Percentiles rank a stretch among this genome's conserved stretches.
Evolutionary conservation across 257 asterid species (phyloP).

Genomic region (Ocimum tenuiflorum): DNA sequence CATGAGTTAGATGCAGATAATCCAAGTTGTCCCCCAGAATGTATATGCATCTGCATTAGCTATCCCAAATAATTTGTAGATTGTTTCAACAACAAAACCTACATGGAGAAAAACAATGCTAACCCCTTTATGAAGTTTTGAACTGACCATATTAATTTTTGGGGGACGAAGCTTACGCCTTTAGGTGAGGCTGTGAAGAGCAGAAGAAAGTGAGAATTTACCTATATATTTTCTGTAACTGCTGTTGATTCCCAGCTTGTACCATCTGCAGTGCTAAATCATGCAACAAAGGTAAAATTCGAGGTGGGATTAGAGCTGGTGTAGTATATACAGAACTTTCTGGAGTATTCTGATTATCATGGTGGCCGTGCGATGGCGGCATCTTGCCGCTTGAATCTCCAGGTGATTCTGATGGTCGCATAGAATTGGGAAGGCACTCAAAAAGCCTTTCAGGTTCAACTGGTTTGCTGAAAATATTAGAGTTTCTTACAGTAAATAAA

Average conservation of each 20-base stretch:
- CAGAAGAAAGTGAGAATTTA: no score
- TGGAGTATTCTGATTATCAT: conserved; percentile 46
- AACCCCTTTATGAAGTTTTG: not conserved
- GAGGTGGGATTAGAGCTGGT: conserved; percentile 88
- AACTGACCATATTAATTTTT: not conserved
- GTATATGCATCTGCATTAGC: not conserved
- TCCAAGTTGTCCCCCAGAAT: not conserved
- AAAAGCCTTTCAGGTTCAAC: conserved; percentile 99
- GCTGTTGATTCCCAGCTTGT: conserved; percentile 83
- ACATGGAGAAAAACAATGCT: not conserved
- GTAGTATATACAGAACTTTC: conserved; percentile 75
- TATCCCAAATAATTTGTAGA: not conserved
- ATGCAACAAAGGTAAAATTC: conserved; percentile 87
- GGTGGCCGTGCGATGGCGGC: conserved; percentile 57
- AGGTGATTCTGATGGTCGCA: conserved; percentile 92
- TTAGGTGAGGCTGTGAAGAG: no score
- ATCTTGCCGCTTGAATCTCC: conserved; percentile 65
- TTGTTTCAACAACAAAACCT: not conserved
- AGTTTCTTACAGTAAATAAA: not conserved
- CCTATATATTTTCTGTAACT: conserved; percentile 85
- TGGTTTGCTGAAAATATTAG: conserved; percentile 63
- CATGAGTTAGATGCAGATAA: not conserved
- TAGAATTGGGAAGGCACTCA: conserved; percentile 96
- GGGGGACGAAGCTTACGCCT: not conserved
- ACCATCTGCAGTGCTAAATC: conserved; percentile 92